These are phyloP conservation scores for Fusarium fujikuroi DNA, from an alignment of 2,329 filamentous ascomycete genomes.

Conservation along the genomic window DNA sequence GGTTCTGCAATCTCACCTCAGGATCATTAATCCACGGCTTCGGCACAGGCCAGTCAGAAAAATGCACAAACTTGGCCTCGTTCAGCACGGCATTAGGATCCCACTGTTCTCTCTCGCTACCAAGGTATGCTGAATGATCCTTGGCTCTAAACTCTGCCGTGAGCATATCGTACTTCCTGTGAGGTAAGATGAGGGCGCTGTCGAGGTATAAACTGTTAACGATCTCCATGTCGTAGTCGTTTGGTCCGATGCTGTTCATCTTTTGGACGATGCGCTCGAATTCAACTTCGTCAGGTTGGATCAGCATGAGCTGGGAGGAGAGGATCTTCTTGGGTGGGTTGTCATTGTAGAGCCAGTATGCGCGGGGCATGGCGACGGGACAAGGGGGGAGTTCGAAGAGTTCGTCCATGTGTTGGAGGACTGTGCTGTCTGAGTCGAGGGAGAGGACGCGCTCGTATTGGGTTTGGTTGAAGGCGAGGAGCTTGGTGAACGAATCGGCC, in stretches of 20 bases:
- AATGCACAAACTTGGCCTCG: slow-evolving; percentile 75
- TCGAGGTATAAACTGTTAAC: slow-evolving; percentile 71
- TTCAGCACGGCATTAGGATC: slow-evolving; percentile 63
- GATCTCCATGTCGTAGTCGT: slow-evolving; percentile 74
- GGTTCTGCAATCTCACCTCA: not conserved
- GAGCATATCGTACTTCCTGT: slow-evolving; percentile 70
- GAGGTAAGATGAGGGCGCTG: slow-evolving; percentile 70
- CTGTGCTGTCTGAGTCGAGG: slow-evolving; percentile 71
- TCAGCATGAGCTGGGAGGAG: slow-evolving; percentile 68
- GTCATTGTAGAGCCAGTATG: slow-evolving; percentile 73
- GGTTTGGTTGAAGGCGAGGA: slow-evolving; percentile 74
- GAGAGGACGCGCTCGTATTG: slow-evolving; percentile 65
- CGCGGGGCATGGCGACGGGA: slow-evolving; percentile 74
- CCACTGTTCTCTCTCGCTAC: slow-evolving; percentile 63
- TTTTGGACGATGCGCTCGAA: slow-evolving; percentile 53
- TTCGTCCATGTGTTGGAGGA: slow-evolving; percentile 74
- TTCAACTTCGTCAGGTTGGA: slow-evolving; percentile 66
- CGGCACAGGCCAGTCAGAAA: slow-evolving; percentile 77
- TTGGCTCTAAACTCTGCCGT: slow-evolving; percentile 70
- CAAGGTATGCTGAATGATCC: slow-evolving; percentile 58
- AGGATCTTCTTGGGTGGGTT: slow-evolving; percentile 57
- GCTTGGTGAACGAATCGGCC: slow-evolving; percentile 74
- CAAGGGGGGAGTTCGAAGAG: slow-evolving; percentile 73
- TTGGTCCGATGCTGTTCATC: slow-evolving; percentile 42
- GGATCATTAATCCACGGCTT: slow-evolving; percentile 60